Evolutionary conservation across 768 basidiomycete species (phyloP).

Genomic region (Mycena metata): DNA sequence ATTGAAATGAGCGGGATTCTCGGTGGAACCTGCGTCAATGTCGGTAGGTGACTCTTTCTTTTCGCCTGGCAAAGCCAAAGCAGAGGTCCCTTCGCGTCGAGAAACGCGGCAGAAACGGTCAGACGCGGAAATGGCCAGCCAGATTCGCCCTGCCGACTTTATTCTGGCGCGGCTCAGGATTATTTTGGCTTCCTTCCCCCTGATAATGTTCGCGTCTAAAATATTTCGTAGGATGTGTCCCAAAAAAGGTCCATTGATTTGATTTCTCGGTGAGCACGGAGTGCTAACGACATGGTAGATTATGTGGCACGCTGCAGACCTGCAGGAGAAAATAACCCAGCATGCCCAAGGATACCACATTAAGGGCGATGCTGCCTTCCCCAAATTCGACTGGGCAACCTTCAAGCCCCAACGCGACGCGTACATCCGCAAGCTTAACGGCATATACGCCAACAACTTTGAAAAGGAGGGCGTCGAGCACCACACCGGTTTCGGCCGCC

Average conservation of each 20-base stretch:
- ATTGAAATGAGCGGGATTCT: conserved; percentile 81
- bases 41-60: conserved; percentile 70
- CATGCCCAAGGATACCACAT: conserved; percentile 83
- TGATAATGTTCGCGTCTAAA: not conserved
- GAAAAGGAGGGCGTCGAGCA: conserved; percentile 89
- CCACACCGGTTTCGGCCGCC: conserved; percentile 81
- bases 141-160: no score
- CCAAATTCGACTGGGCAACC: conserved; percentile 88
- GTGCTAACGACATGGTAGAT: conserved; percentile 64
- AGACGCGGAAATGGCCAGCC: no score
- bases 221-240: conserved; percentile 83
- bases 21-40: conserved; percentile 98
- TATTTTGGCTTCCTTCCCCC: no score
- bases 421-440: conserved; percentile 91
- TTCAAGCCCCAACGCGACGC: conserved; percentile 97
- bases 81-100: no score
- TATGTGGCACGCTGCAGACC: conserved; percentile 97
- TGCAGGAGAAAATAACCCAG: conserved; percentile 85
- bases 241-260: conserved; percentile 81
- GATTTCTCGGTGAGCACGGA: conserved; percentile 1
- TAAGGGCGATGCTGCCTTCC: conserved; percentile 62
- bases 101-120: no score
- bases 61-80: not conserved
- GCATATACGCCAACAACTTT: conserved; percentile 92
- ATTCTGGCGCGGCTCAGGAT: no score